These are phyloP conservation scores for Aspergillus ochraceoroseus DNA, from an alignment of 2,329 filamentous ascomycete species.

Conservation along the genomic window DNA sequence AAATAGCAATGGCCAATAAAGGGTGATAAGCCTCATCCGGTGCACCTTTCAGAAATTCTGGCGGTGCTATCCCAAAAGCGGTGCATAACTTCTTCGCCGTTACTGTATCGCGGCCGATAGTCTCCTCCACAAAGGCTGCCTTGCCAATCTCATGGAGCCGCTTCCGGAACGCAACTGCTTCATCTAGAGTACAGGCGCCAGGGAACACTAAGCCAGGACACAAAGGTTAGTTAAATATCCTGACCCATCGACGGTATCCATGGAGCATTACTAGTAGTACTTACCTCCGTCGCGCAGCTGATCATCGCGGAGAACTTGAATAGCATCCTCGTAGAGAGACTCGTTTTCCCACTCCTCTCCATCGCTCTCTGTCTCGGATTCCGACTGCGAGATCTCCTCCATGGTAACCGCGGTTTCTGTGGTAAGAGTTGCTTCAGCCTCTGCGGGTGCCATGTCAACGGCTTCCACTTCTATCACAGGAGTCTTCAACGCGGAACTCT, in stretches of 20 bases:
- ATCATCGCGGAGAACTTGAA: slow-evolving; percentile 56
- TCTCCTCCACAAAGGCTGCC: slow-evolving; percentile 67
- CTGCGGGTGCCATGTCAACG: slow-evolving; percentile 30
- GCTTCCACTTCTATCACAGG: slow-evolving; percentile 37
- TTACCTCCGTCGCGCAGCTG: slow-evolving; percentile 45
- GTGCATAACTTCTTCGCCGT: slow-evolving; percentile 78
- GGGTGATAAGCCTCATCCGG: slow-evolving; percentile 71
- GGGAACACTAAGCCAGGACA: slow-evolving; percentile 32
- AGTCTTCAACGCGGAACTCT: slow-evolving; percentile 32
- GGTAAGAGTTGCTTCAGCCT: slow-evolving; percentile 21
- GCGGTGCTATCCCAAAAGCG: slow-evolving; percentile 74
- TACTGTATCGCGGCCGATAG: slow-evolving; percentile 63
- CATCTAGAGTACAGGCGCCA: slow-evolving; percentile 60
- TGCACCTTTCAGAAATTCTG: slow-evolving; percentile 65
- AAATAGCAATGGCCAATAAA: slow-evolving; percentile 70
- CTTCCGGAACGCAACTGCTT: slow-evolving; percentile 63
- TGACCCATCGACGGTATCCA: slow-evolving; percentile 1
- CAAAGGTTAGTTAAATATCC: no score
- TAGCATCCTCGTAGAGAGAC: slow-evolving; percentile 59
- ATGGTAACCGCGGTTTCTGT: slow-evolving; percentile 27
- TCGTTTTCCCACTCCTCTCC: slow-evolving; percentile 56
- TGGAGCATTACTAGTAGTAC: slow-evolving; percentile 36
- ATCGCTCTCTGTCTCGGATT: slow-evolving; percentile 36
- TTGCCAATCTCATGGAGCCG: slow-evolving; percentile 73
- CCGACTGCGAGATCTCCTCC: slow-evolving; percentile 33